Base-by-base conservation (phyloP, 805 yeast genomes). In the Jamesozyma hellenica region DNA sequence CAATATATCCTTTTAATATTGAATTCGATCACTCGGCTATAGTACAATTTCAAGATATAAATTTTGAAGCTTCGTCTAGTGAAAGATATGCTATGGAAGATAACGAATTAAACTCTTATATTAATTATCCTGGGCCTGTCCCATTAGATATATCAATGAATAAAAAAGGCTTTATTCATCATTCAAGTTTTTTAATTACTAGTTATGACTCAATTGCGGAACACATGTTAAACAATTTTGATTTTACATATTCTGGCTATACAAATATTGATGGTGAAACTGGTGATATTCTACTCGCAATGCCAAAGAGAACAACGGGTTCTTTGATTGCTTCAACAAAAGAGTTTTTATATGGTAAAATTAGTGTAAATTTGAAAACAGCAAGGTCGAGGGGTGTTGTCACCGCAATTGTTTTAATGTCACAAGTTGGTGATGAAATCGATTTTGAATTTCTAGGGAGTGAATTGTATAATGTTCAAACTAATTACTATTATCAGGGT, bases 341-440 rank as follows among this genome's bases (percentile, higher is more conserved):
- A 55, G 84, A 75, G 57, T 67, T 88, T 42, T 82, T 94, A 82
- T 88, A 83, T 63, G 96, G 96, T 13, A 80, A 74, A 55, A 71
- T 81, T 17, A 61, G 77, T 10, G 79, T 82, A 34, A 72, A 65
- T 30, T 53, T 87, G 56, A 87, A 80, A 63, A 68, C 92, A 0
- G 80, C 95, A 1, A 78, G 77, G 51, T 74, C 73, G 21, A 66
- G 63, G 8, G 97, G 97, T 63, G 95, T 88, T 14, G 72, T 88
- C 38, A 73, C 94, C 5, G 90, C 95, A 28, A 74, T 80, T 50
- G 87, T 87, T 53, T 60, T 85, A 35, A 80, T 78, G 60, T 83
- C 95, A 5, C 81, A 83, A 51, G 85, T 79, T 33, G 81, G 86
- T 66, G 97, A 88, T 65, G 97, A 90, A 67, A 74, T 88, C 51